Percentiles rank a stretch among this genome's conserved stretches.
These are phyloP conservation scores for Daldinia bambusicola DNA, from an alignment of 495 filamentous ascomycete genomes.

Conservation along the genomic window DNA sequence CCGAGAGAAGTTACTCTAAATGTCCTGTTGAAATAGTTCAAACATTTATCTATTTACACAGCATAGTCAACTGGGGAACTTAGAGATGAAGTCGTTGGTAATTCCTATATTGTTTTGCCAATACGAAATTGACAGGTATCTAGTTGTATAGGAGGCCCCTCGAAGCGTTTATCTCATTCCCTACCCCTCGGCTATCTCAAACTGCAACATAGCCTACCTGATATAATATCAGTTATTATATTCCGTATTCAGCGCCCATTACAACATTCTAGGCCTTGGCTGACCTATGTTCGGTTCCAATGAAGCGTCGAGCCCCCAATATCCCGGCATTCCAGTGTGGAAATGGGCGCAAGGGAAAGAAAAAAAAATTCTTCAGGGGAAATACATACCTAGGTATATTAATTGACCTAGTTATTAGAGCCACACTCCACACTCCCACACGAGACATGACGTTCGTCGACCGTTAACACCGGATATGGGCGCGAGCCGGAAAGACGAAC, in stretches of 20 bases:
- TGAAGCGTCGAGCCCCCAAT: background rate
- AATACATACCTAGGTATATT: background rate
- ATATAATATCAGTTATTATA: background rate
- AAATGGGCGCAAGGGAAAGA: background rate
- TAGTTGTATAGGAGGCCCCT: too few species aligned
- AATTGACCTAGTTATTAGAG: slow-evolving; percentile 4
- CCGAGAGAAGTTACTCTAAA: background rate
- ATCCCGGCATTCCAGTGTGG: background rate
- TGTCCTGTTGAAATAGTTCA: background rate
- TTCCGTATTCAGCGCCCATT: too few species aligned
- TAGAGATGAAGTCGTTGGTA: too few species aligned
- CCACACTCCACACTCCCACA: slow-evolving; percentile 10
- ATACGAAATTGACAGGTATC: background rate
- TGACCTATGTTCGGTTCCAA: background rate
- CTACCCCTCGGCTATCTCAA: background rate
- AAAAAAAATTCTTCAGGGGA: background rate
- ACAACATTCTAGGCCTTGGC: background rate
- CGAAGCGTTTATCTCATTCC: too few species aligned
- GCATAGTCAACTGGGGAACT: background rate
- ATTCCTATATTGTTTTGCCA: background rate
- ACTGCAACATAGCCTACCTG: background rate
- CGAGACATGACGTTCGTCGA: slow-evolving; percentile 30
- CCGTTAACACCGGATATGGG: slow-evolving; percentile 13
- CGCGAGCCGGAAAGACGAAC: slow-evolving; percentile 14
- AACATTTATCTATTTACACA: background rate